Conservation (phyloP, 164 flowering plant genomes). For the Taxillus chinensis region DNA sequence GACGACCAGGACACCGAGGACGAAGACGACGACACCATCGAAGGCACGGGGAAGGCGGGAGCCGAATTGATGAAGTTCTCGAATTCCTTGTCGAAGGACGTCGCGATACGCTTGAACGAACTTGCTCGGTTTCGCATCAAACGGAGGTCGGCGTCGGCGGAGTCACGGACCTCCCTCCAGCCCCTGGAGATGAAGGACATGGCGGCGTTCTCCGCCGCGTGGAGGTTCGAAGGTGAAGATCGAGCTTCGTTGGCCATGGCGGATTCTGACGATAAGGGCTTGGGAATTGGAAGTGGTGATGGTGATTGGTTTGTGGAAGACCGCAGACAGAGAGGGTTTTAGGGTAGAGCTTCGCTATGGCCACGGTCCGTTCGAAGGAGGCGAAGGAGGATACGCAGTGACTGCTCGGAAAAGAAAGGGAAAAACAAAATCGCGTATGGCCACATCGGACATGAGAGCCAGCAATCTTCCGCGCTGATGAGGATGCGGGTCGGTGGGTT, state of each 20-base stretch:
- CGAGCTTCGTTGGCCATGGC: conserved; percentile 28
- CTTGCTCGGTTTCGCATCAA: conserved; percentile 45
- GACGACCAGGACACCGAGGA: conserved; percentile 11
- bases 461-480: too few relatives aligned
- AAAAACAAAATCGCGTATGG: too few relatives aligned
- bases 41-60: conserved; percentile 36
- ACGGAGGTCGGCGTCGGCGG: conserved; percentile 57
- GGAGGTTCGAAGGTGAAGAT: conserved; percentile 17
- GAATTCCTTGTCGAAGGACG: conserved; percentile 50
- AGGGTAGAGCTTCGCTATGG: too few relatives aligned
- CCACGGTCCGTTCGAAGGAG: too few relatives aligned
- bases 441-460: too few relatives aligned
- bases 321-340: too few relatives aligned
- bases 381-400: too few relatives aligned
- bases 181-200: conserved; percentile 57
- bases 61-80: conserved; percentile 53
- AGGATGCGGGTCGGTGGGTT: too few relatives aligned
- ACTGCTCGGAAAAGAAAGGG: too few relatives aligned
- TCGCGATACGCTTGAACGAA: conserved; percentile 52
- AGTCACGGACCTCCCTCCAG: conserved; percentile 61
- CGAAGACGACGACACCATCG: conserved; percentile 16
- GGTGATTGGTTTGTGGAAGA: too few relatives aligned
- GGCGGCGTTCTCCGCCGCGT: conserved; percentile 31
- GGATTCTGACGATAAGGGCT: neutral
- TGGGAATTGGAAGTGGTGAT: neutral